These are phyloP conservation scores for Hemisphaericaspora nanyangensis DNA, from an alignment of 805 yeast genomes.

Conservation along the genomic window DNA sequence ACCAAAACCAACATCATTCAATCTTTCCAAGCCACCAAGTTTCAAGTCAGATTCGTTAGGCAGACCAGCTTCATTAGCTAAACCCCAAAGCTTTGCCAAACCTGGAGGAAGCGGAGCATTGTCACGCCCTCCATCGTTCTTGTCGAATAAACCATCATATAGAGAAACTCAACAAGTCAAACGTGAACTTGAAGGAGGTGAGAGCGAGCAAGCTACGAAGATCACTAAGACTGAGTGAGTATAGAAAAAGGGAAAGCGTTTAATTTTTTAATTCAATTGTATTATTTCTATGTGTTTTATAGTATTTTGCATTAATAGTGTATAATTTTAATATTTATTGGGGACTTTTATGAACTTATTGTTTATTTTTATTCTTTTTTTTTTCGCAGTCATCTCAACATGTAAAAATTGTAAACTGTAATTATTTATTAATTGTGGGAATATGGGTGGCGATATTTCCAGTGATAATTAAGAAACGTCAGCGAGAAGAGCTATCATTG, in stretches of 20 bases:
- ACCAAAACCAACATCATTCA: conserved; percentile 23
- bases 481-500: no score
- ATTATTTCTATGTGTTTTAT: not conserved
- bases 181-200: conserved; percentile 9
- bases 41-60: conserved; percentile 18
- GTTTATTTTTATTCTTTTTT: no score
- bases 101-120: conserved; percentile 22
- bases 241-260: not conserved
- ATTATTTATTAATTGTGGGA: not conserved
- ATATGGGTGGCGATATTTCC: conserved; percentile 1
- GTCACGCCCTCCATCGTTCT: conserved; percentile 35
- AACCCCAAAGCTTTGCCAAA: conserved; percentile 26
- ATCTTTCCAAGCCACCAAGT: conserved; percentile 23
- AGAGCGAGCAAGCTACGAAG: conserved; percentile 6
- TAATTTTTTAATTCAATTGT: not conserved
- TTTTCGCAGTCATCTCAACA: not conserved
- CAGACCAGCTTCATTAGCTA: conserved; percentile 21
- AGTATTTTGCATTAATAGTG: conserved; percentile 1
- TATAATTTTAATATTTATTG: not conserved
- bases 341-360: no score
- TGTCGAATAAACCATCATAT: conserved; percentile 28
- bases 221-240: conserved; percentile 4
- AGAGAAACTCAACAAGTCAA: conserved; percentile 3
- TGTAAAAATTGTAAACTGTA: not conserved
- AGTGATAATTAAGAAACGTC: not conserved